A percentile compares a stretch with the other conserved stretches of the same genome.
These are phyloP conservation scores for Maudiozyma serrabonitensis DNA, from an alignment of 805 yeast genomes.

Conservation along the genomic window DNA sequence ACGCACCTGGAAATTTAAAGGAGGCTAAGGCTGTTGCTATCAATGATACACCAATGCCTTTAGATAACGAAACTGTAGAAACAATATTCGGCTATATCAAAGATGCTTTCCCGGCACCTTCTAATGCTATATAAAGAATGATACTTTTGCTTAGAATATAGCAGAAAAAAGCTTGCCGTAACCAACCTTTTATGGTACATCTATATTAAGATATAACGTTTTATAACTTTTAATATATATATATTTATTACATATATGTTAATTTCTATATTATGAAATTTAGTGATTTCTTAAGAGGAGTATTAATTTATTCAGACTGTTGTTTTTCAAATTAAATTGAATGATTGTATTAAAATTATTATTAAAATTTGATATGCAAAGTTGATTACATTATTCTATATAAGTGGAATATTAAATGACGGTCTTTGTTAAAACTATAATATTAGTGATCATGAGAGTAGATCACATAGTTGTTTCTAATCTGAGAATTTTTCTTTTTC, in stretches of 20 bases:
- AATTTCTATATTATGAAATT: too few relatives aligned
- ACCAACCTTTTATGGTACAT: too few relatives aligned
- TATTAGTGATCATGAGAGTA: not conserved
- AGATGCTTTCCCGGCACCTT: not conserved
- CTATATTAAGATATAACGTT: too few relatives aligned
- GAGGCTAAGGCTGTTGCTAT: not conserved
- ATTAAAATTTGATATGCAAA: not conserved
- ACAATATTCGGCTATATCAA: not conserved
- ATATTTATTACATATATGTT: too few relatives aligned
- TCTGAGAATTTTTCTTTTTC: not conserved
- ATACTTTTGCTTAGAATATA: too few relatives aligned
- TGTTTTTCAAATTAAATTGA: not conserved
- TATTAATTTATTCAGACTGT: too few relatives aligned
- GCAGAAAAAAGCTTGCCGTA: too few relatives aligned
- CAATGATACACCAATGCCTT: not conserved
- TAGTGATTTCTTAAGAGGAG: too few relatives aligned
- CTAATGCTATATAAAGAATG: not conserved
- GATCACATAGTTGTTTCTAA: not conserved
- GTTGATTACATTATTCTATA: not conserved
- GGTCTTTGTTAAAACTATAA: not conserved
- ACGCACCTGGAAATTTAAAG: not conserved
- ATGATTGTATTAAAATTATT: not conserved
- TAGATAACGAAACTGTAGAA: not conserved
- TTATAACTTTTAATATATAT: too few relatives aligned
- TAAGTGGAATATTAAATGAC: not conserved